phyloP scores from a whole-genome alignment of 768 basidiomycete species.

The Fomitopsis pulvina region DNA sequence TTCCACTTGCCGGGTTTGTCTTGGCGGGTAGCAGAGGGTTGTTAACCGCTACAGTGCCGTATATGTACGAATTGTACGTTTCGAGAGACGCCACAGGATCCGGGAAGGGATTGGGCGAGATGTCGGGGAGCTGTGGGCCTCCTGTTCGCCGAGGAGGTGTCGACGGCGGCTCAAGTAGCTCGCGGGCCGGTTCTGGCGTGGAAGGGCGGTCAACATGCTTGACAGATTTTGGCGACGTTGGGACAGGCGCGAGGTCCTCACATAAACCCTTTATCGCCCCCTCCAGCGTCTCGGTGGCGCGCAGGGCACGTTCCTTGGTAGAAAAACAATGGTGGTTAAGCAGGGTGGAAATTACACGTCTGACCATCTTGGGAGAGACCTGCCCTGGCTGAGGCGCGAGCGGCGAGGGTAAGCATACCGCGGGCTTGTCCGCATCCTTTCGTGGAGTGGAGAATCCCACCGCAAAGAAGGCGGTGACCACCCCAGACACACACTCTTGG shows the following conservation, averaged over 20 bases:
- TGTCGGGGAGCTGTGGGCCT: slow-evolving; percentile 30
- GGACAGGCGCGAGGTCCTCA: slow-evolving; percentile 41
- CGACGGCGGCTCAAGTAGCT: slow-evolving; percentile 37
- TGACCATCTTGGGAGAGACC: slow-evolving; percentile 59
- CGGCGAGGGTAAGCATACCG: slow-evolving; percentile 28
- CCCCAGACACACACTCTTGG: slow-evolving; percentile 89
- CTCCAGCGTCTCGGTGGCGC: slow-evolving; percentile 69
- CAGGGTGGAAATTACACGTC: slow-evolving; percentile 63
- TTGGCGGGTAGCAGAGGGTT: slow-evolving; percentile 35
- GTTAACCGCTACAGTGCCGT: slow-evolving; percentile 47
- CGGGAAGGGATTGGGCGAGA: slow-evolving; percentile 62
- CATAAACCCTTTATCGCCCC: slow-evolving; percentile 64
- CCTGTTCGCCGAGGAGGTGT: slow-evolving; percentile 38
- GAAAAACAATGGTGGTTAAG: slow-evolving; percentile 77
- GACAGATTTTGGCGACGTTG: not conserved
- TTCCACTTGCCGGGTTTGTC: slow-evolving; percentile 7
- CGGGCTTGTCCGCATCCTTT: slow-evolving; percentile 6
- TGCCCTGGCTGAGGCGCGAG: slow-evolving; percentile 51
- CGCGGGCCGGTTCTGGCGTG: slow-evolving; percentile 16
- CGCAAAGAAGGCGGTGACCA: slow-evolving; percentile 92
- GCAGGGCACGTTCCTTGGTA: slow-evolving; percentile 51
- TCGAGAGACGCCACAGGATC: slow-evolving; percentile 58
- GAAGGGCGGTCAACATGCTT: slow-evolving; percentile 6
- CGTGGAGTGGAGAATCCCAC: slow-evolving; percentile 31
- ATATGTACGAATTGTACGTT: slow-evolving; percentile 55